Conservation (phyloP, 768 basidiomycete species). For the Lactarius deliciosus region DNA sequence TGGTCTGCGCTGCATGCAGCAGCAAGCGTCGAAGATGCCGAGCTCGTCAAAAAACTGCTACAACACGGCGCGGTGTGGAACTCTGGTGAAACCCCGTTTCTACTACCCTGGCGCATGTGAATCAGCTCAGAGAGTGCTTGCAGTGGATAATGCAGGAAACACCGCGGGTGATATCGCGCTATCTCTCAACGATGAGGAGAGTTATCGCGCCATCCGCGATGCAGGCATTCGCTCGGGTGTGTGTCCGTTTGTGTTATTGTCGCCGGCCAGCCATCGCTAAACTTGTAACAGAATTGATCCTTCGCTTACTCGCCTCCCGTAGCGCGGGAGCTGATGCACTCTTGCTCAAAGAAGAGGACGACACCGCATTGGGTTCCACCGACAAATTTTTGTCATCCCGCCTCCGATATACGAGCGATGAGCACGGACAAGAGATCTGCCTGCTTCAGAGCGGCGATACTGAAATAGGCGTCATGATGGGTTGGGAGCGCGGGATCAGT, state of each 20-base stretch:
- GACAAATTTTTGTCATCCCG: constrained; percentile 69
- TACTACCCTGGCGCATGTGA: constrained; percentile 21
- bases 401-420: constrained; percentile 67
- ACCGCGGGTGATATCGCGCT: constrained; percentile 91
- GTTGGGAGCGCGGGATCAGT: constrained; percentile 91
- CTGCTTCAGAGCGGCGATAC: constrained; percentile 59
- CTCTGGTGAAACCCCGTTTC: constrained; percentile 51
- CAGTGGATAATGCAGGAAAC: constrained; percentile 74
- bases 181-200: constrained; percentile 73
- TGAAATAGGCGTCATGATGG: constrained; percentile 99
- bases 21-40: constrained; percentile 64
- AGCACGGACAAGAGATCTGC: constrained; percentile 80
- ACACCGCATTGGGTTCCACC: constrained; percentile 59
- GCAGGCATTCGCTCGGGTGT: constrained; percentile 89
- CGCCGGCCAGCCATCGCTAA: not conserved
- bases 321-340: constrained; percentile 36
- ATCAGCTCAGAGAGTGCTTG: not conserved
- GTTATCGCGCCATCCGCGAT: constrained; percentile 81
- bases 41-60: constrained; percentile 66
- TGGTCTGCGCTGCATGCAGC: constrained; percentile 87
- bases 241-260: constrained; percentile 31
- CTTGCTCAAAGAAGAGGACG: constrained; percentile 50
- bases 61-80: constrained; percentile 92
- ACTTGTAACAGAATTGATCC: constrained; percentile 58
- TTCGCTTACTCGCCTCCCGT: constrained; percentile 57